These are phyloP conservation scores for Sugiyamaella smithiae DNA, from an alignment of 805 yeast genomes.

Conservation along the genomic window DNA sequence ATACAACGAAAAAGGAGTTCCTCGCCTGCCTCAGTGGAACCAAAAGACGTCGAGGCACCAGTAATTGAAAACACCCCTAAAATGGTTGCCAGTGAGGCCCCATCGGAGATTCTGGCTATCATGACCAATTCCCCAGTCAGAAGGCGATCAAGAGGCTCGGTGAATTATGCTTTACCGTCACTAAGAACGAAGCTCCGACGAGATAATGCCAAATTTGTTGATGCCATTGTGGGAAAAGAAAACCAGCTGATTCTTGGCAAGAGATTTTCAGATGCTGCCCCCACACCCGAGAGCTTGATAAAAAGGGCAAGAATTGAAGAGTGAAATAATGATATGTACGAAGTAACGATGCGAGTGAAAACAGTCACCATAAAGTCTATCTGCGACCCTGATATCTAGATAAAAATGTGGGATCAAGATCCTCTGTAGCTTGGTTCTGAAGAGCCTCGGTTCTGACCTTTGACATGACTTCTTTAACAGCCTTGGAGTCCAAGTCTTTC, in stretches of 20 bases:
- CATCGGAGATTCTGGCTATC: too few relatives aligned
- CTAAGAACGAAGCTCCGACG: constrained; percentile 67
- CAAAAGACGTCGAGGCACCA: constrained; percentile 6
- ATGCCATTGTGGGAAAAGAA: constrained; percentile 42
- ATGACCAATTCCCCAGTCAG: constrained; percentile 17
- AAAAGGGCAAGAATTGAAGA: too few relatives aligned
- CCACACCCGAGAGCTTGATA: too few relatives aligned
- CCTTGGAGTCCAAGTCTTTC: constrained; percentile 36
- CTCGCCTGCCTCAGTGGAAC: constrained; percentile 5
- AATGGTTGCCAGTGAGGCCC: too few relatives aligned
- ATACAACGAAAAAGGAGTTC: too few relatives aligned
- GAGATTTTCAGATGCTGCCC: background rate
- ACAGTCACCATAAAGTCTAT: too few relatives aligned
- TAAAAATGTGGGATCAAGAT: constrained; percentile 17
- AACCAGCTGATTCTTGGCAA: background rate
- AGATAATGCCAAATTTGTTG: constrained; percentile 55
- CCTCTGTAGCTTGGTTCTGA: constrained; percentile 18
- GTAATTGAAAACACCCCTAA: too few relatives aligned
- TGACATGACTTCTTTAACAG: constrained; percentile 33
- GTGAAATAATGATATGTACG: too few relatives aligned
- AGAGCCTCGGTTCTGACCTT: constrained; percentile 26
- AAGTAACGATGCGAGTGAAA: too few relatives aligned
- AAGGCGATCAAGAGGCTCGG: constrained; percentile 49
- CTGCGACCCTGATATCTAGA: constrained; percentile 9
- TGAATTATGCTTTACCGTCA: constrained; percentile 68